Conservation (phyloP, 2,329 filamentous ascomycete species). For the Zelopaecilomyces penicillatus region DNA sequence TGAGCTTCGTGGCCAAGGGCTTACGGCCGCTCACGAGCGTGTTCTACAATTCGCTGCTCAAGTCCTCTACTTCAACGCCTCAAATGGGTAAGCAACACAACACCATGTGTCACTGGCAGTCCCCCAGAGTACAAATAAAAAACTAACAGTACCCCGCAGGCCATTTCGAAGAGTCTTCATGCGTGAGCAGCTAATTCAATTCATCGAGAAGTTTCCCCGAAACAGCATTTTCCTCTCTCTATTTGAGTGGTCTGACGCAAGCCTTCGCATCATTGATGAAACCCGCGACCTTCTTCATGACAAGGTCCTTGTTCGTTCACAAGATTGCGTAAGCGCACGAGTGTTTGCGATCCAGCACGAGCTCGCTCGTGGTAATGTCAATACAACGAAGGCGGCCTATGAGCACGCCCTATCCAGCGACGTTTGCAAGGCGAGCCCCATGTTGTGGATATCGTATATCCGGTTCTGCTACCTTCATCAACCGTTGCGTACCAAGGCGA, state of each 20-base stretch:
- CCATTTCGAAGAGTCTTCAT: slow-evolving; percentile 61
- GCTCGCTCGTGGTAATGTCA: slow-evolving; percentile 35
- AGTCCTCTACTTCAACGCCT: slow-evolving; percentile 59
- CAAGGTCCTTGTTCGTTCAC: slow-evolving; percentile 33
- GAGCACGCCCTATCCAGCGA: slow-evolving; percentile 40
- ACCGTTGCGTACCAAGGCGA: slow-evolving; percentile 32
- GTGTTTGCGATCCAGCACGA: slow-evolving; percentile 46
- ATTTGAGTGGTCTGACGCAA: slow-evolving; percentile 64
- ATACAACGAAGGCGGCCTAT: slow-evolving; percentile 43
- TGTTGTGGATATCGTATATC: slow-evolving; percentile 44
- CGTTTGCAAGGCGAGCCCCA: slow-evolving; percentile 29
- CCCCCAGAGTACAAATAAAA: neutral
- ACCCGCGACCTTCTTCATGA: slow-evolving; percentile 57
- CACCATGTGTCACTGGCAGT: too few relatives aligned
- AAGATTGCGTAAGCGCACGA: slow-evolving; percentile 36
- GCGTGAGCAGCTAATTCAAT: slow-evolving; percentile 51
- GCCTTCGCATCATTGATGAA: slow-evolving; percentile 66
- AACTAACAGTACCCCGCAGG: slow-evolving; percentile 25
- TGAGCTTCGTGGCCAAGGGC: slow-evolving; percentile 23
- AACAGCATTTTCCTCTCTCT: slow-evolving; percentile 71
- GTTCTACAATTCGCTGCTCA: slow-evolving; percentile 60
- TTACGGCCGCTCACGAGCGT: slow-evolving; percentile 44
- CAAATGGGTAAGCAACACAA: slow-evolving; percentile 37
- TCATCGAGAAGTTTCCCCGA: slow-evolving; percentile 57
- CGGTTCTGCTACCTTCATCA: slow-evolving; percentile 34